Conservation (phyloP, 495 filamentous ascomycete species). For the Daldinia childiae region DNA sequence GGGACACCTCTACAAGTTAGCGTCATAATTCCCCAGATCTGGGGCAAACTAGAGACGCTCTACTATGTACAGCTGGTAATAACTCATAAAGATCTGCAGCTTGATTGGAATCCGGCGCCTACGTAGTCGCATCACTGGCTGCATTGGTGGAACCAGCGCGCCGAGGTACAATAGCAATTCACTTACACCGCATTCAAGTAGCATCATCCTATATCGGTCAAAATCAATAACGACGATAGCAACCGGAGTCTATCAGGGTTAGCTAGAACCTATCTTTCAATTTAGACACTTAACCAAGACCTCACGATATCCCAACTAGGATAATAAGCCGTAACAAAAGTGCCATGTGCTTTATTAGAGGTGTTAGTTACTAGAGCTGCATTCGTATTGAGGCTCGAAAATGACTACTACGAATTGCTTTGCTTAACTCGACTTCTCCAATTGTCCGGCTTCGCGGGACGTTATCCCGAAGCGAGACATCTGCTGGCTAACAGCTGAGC, state of each 20-base stretch:
- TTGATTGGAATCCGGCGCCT: not conserved
- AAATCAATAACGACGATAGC: constrained; percentile 19
- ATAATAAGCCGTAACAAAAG: constrained; percentile 21
- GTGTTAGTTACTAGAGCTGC: constrained; percentile 11
- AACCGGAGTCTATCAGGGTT: constrained; percentile 6
- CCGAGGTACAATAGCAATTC: constrained; percentile 4
- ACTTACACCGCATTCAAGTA: not conserved
- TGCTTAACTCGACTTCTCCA: constrained; percentile 22
- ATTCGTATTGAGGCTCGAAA: constrained; percentile 30
- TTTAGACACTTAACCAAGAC: constrained; percentile 17
- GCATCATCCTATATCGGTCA: constrained; percentile 6
- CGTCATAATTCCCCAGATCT: constrained; percentile 32
- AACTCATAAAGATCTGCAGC: constrained; percentile 22
- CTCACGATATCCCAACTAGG: constrained; percentile 33
- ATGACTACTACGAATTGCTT: not conserved
- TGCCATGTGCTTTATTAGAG: constrained; percentile 29
- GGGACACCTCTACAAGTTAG: constrained; percentile 12
- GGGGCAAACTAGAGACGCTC: constrained; percentile 23
- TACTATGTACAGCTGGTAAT: constrained; percentile 14
- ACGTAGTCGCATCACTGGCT: not conserved
- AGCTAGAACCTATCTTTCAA: constrained; percentile 4
- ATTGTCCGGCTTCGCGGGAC: constrained; percentile 35
- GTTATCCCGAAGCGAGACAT: constrained; percentile 28
- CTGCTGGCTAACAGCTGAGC: constrained; percentile 25
- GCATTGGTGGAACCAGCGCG: constrained; percentile 11